phyloP scores from a whole-genome alignment of 2,329 filamentous ascomycete species.

The Apiospora hydei region DNA sequence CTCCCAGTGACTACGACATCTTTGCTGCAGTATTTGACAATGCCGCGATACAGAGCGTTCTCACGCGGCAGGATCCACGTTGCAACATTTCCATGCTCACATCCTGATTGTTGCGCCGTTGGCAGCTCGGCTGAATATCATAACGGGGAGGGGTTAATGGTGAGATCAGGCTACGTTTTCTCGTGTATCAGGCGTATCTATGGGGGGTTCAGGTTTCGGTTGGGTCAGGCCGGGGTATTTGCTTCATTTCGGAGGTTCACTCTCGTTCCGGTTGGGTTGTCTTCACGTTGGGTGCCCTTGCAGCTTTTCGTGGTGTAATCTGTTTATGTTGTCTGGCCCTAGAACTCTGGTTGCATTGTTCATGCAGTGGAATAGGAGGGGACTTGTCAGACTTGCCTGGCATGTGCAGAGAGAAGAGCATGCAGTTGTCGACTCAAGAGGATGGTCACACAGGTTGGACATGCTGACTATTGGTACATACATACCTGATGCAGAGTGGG shows the following conservation, averaged over 20 bases:
- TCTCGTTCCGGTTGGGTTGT: constrained; percentile 8
- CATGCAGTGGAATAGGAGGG: constrained; percentile 6
- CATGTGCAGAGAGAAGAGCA: constrained; percentile 1
- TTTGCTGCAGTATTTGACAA: constrained; percentile 61
- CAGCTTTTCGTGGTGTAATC: background rate
- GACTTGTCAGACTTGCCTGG: background rate
- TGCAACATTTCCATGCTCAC: constrained; percentile 63
- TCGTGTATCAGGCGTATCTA: constrained; percentile 11
- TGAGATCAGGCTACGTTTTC: background rate
- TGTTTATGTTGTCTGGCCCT: background rate
- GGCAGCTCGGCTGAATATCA: background rate
- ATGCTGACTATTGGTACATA: background rate
- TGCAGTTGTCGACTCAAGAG: background rate
- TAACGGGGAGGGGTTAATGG: background rate
- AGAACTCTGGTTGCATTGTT: background rate
- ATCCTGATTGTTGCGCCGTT: constrained; percentile 29
- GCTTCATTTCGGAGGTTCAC: constrained; percentile 4
- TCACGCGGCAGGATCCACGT: constrained; percentile 60
- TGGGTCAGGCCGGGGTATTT: background rate
- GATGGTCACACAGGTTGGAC: background rate
- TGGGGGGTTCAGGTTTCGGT: constrained; percentile 7
- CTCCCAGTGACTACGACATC: constrained; percentile 44
- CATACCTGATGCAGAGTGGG: background rate
- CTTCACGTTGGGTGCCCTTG: background rate
- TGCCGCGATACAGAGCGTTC: constrained; percentile 56